These are phyloP conservation scores for Clitopilus passeckerianus DNA, from an alignment of 768 basidiomycete genomes.

Conservation along the genomic window DNA sequence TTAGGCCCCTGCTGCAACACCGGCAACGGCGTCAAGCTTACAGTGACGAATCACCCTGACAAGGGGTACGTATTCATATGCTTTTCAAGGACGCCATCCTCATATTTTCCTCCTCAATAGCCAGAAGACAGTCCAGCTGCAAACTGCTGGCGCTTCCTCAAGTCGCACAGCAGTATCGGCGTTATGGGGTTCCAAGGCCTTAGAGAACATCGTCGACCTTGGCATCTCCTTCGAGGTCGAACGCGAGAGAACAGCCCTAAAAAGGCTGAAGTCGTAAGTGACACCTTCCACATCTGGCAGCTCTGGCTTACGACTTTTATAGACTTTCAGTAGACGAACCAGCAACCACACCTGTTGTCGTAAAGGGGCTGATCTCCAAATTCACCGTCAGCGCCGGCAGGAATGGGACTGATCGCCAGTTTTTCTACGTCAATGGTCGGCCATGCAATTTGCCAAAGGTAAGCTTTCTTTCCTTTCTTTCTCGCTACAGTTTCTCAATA, in stretches of 20 bases:
- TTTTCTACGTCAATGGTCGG: slow-evolving; percentile 88
- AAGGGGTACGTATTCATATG: slow-evolving; percentile 67
- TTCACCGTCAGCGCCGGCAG: slow-evolving; percentile 74
- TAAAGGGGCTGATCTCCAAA: slow-evolving; percentile 81
- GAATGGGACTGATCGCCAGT: slow-evolving; percentile 80
- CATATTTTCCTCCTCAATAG: slow-evolving; percentile 23
- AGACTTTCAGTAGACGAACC: slow-evolving; percentile 6
- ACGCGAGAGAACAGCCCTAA: slow-evolving; percentile 49
- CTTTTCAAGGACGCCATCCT: too few relatives aligned
- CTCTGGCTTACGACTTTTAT: slow-evolving; percentile 1
- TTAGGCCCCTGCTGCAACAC: slow-evolving; percentile 74
- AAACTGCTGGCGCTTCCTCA: slow-evolving; percentile 64
- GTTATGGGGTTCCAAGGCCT: slow-evolving; percentile 81
- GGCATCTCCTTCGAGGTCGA: slow-evolving; percentile 65
- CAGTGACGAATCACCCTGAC: slow-evolving; percentile 62
- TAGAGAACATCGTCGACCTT: slow-evolving; percentile 73
- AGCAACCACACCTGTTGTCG: slow-evolving; percentile 37
- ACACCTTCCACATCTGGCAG: background rate
- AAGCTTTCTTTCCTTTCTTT: background rate
- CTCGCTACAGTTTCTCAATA: background rate
- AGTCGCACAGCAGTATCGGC: slow-evolving; percentile 60
- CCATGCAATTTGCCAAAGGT: slow-evolving; percentile 82
- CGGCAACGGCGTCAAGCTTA: slow-evolving; percentile 66
- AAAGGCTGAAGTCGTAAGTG: slow-evolving; percentile 26
- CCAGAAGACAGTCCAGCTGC: slow-evolving; percentile 63